phyloP scores from a whole-genome alignment of 805 yeast genomes.

The Pichia cabralensis region DNA sequence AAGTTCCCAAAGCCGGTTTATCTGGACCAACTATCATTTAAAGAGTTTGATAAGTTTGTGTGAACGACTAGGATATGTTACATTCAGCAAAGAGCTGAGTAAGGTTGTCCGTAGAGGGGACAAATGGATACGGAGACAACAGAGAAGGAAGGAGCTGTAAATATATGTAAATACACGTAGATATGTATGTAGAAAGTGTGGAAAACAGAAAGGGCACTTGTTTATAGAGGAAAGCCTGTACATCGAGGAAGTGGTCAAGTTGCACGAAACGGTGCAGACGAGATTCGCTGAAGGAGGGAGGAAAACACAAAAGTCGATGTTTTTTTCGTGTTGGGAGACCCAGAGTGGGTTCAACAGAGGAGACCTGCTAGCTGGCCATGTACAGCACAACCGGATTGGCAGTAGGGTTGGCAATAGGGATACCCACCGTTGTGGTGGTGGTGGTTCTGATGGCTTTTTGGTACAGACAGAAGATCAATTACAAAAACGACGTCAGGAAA shows the following conservation, averaged over 20 bases:
- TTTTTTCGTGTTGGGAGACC: neutral
- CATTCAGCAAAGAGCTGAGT: conserved; percentile 21
- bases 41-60: conserved; percentile 32
- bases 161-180: too few relatives aligned
- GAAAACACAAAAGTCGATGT: neutral
- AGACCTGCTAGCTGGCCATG: neutral
- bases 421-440: conserved; percentile 34
- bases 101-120: conserved; percentile 16
- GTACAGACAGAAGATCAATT: conserved; percentile 29
- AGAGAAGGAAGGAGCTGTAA: too few relatives aligned
- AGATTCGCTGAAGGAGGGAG: too few relatives aligned
- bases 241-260: too few relatives aligned
- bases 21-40: conserved; percentile 51
- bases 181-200: too few relatives aligned
- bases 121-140: conserved; percentile 11
- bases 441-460: conserved; percentile 28
- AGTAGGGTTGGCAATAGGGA: conserved; percentile 45
- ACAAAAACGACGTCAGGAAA: conserved; percentile 27
- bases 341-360: neutral
- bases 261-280: too few relatives aligned
- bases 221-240: too few relatives aligned
- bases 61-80: conserved; percentile 33
- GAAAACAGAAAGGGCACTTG: too few relatives aligned
- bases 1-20: conserved; percentile 57
- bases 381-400: conserved; percentile 25